Evolutionary conservation across 768 basidiomycete species (phyloP).

Genomic region (Amanita rimosa): DNA sequence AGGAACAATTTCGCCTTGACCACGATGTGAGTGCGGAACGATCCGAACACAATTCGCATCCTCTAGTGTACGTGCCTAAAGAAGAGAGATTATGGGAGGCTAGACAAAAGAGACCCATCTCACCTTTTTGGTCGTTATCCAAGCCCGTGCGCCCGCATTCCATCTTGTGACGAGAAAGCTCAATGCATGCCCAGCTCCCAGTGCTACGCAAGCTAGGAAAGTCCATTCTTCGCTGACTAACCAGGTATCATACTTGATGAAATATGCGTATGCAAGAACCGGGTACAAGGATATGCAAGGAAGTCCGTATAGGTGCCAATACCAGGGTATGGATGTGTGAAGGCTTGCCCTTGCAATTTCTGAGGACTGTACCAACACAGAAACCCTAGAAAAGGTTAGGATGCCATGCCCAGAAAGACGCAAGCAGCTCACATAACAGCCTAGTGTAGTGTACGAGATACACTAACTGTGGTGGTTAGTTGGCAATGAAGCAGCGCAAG

Average conservation of each 20-base stretch:
- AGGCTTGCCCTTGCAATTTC: slow-evolving; percentile 62
- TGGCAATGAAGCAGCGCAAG: neutral
- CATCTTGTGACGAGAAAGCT: slow-evolving; percentile 89
- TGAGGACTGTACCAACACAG: slow-evolving; percentile 45
- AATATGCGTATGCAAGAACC: slow-evolving; percentile 83
- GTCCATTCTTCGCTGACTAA: slow-evolving; percentile 95
- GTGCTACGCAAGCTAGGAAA: slow-evolving; percentile 78
- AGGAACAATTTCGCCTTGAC: slow-evolving; percentile 82
- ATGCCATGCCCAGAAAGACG: neutral
- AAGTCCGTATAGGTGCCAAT: slow-evolving; percentile 59
- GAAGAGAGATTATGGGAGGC: neutral
- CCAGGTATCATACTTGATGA: slow-evolving; percentile 83
- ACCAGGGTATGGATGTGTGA: slow-evolving; percentile 57
- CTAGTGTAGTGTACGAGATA: neutral
- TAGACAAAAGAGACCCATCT: slow-evolving; percentile 2
- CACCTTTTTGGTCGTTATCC: slow-evolving; percentile 73
- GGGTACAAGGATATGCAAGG: slow-evolving; percentile 80
- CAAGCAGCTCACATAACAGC: neutral
- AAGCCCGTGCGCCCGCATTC: slow-evolving; percentile 70
- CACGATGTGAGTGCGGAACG: slow-evolving; percentile 70
- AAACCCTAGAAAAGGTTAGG: slow-evolving; percentile 22
- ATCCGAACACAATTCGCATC: slow-evolving; percentile 77
- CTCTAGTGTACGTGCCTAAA: slow-evolving; percentile 47
- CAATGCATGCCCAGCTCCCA: slow-evolving; percentile 83
- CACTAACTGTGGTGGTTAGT: neutral